Percentiles rank a stretch among this genome's conserved stretches.
Conservation (phyloP, 2,329 filamentous ascomycete genomes). For the Tolypocladium inflatum region DNA sequence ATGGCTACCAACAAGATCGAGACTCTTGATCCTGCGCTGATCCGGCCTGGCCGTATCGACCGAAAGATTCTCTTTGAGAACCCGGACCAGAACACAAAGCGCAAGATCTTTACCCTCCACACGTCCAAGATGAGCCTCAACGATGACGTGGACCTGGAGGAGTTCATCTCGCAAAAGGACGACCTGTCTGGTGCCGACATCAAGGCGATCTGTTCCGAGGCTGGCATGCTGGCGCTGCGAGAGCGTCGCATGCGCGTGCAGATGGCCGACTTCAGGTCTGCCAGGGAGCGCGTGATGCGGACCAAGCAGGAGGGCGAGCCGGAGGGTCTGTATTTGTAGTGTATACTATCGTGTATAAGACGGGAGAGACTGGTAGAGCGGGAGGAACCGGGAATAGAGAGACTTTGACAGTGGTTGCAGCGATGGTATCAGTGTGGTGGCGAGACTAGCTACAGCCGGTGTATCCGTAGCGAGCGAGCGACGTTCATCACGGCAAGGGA, state of each 20-base stretch:
- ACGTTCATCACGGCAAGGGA: neutral
- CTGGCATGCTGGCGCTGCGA: constrained; percentile 84
- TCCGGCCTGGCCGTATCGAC: constrained; percentile 95
- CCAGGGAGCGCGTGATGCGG: constrained; percentile 88
- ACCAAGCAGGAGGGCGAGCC: constrained; percentile 98
- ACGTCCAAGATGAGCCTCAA: constrained; percentile 98
- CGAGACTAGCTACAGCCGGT: neutral
- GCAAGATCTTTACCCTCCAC: constrained; percentile 98
- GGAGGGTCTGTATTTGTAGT: constrained; percentile 95
- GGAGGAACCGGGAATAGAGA: neutral
- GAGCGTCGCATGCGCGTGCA: constrained; percentile 97
- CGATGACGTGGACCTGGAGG: constrained; percentile 94
- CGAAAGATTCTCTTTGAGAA: constrained; percentile 80
- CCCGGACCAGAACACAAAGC: constrained; percentile 72
- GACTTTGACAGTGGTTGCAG: neutral
- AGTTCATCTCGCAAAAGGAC: constrained; percentile 98
- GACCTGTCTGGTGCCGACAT: constrained; percentile 96
- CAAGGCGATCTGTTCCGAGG: constrained; percentile 97
- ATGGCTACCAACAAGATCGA: constrained; percentile 99
- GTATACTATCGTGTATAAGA: constrained; percentile 13
- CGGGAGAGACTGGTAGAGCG: neutral
- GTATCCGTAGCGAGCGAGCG: neutral
- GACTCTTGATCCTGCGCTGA: constrained; percentile 88
- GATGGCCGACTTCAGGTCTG: constrained; percentile 94
- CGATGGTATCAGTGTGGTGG: neutral